Conservation (phyloP, 352 stramenopile genomes). For the Globisporangium parvum region DNA sequence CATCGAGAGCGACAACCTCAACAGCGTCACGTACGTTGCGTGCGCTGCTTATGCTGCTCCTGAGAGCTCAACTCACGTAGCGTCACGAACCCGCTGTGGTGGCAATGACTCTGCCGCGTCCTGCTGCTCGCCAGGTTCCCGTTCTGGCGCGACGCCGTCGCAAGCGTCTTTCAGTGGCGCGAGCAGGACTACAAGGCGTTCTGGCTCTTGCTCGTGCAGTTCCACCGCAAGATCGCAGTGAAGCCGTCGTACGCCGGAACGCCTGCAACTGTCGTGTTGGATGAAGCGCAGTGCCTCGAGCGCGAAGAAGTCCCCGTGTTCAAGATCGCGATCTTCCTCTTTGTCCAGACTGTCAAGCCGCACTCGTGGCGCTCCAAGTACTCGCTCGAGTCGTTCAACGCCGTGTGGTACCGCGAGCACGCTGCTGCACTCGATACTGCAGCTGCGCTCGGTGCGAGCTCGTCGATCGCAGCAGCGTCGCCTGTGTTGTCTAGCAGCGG, state of each 20-base stretch:
- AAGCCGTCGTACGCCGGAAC: constrained; percentile 17
- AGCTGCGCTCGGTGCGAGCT: constrained; percentile 21
- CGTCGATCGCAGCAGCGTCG: constrained; percentile 7
- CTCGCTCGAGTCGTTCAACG: constrained; percentile 71
- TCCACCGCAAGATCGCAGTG: constrained; percentile 64
- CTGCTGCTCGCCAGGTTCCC: constrained; percentile 28
- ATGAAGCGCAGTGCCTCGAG: constrained; percentile 48
- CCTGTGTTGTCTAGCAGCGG: constrained; percentile 8
- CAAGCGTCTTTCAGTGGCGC: constrained; percentile 65
- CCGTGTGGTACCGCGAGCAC: constrained; percentile 74
- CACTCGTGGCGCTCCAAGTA: constrained; percentile 72
- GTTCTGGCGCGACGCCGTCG: constrained; percentile 59
- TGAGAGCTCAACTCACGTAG: background rate
- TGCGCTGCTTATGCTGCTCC: background rate
- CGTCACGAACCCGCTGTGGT: background rate
- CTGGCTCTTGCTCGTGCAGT: constrained; percentile 72
- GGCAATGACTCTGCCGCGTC: too few species aligned
- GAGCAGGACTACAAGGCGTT: constrained; percentile 80
- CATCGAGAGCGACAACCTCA: constrained; percentile 61
- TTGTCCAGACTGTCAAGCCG: constrained; percentile 75
- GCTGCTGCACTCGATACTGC: constrained; percentile 36
- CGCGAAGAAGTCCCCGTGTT: constrained; percentile 57
- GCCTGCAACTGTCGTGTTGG: constrained; percentile 20
- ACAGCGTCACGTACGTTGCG: constrained; percentile 19
- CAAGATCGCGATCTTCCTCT: constrained; percentile 75